These are phyloP conservation scores for Syncephalis fuscata DNA, from an alignment of 371 early-diverging fungal species.

Conservation along the genomic window DNA sequence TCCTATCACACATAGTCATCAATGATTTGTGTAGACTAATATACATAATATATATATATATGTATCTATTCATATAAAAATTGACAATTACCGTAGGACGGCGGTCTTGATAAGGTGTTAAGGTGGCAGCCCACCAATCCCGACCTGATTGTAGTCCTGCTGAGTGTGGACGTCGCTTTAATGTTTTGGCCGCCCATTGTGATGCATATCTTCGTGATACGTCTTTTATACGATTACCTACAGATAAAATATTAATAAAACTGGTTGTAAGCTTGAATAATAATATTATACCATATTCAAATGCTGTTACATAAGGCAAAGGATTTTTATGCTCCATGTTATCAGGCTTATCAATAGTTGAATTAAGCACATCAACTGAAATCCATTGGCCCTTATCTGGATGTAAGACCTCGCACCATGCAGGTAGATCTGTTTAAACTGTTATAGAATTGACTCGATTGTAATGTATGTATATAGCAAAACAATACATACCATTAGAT, in stretches of 20 bases:
- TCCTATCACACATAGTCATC: constrained; percentile 1
- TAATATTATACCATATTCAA: constrained; percentile 17
- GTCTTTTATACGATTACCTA: constrained; percentile 27
- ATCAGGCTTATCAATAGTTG: constrained; percentile 24
- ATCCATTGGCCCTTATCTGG: constrained; percentile 29
- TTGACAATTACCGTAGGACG: constrained; percentile 4
- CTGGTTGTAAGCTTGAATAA: not conserved
- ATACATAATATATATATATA: no score
- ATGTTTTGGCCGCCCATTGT: constrained; percentile 29
- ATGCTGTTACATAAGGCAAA: constrained; percentile 43
- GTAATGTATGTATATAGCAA: no score
- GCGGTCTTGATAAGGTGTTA: constrained; percentile 13
- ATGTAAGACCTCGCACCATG: constrained; percentile 46
- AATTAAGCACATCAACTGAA: constrained; percentile 38
- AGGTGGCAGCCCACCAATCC: constrained; percentile 27
- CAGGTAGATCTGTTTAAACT: constrained; percentile 13
- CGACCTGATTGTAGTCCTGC: constrained; percentile 7
- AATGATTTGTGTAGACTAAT: not conserved
- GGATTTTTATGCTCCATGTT: constrained; percentile 28
- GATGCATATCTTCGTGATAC: constrained; percentile 51
- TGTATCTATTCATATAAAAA: no score
- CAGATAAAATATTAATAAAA: not conserved
- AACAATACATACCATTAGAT: not conserved
- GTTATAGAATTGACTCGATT: not conserved
- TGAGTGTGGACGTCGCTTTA: constrained; percentile 23